Percentiles rank a stretch among this genome's conserved stretches.
Conservation (phyloP, 2,329 filamentous ascomycete species). For the Claviceps capensis region DNA sequence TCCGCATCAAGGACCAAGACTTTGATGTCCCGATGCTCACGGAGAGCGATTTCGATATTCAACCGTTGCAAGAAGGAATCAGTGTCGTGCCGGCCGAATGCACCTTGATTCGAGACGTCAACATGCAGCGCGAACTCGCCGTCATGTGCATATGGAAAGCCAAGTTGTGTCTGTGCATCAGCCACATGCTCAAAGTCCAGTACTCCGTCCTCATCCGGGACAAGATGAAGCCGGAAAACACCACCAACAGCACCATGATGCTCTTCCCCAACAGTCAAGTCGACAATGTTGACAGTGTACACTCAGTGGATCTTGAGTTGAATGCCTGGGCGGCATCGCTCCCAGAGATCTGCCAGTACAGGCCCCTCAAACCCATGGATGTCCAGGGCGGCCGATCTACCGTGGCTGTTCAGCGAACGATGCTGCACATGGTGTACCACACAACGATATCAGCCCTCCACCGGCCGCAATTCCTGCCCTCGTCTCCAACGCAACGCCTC, state of each 20-base stretch:
- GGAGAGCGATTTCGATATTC: slow-evolving; percentile 72
- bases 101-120: slow-evolving; percentile 53
- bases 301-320: slow-evolving; percentile 65
- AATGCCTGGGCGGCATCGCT: slow-evolving; percentile 63
- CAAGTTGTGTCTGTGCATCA: slow-evolving; percentile 78
- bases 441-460: slow-evolving; percentile 85
- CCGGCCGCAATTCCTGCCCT: slow-evolving; percentile 77
- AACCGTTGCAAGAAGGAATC: slow-evolving; percentile 51
- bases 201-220: slow-evolving; percentile 84
- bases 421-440: slow-evolving; percentile 87
- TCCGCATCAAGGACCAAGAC: slow-evolving; percentile 83
- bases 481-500: slow-evolving; percentile 41
- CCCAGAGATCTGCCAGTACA: slow-evolving; percentile 57
- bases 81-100: slow-evolving; percentile 57
- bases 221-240: slow-evolving; percentile 62
- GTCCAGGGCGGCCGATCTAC: slow-evolving; percentile 46
- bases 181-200: slow-evolving; percentile 76
- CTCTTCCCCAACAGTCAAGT: slow-evolving; percentile 78
- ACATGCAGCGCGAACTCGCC: slow-evolving; percentile 66
- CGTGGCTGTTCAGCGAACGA: slow-evolving; percentile 59
- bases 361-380: slow-evolving; percentile 38
- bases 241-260: slow-evolving; percentile 72
- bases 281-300: slow-evolving; percentile 68
- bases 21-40: slow-evolving; percentile 87
- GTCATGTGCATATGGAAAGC: slow-evolving; percentile 86